Base-by-base conservation (phyloP, 225 moss, liverwort and hornwort species). In the Rhytidiadelphus loreus region DNA sequence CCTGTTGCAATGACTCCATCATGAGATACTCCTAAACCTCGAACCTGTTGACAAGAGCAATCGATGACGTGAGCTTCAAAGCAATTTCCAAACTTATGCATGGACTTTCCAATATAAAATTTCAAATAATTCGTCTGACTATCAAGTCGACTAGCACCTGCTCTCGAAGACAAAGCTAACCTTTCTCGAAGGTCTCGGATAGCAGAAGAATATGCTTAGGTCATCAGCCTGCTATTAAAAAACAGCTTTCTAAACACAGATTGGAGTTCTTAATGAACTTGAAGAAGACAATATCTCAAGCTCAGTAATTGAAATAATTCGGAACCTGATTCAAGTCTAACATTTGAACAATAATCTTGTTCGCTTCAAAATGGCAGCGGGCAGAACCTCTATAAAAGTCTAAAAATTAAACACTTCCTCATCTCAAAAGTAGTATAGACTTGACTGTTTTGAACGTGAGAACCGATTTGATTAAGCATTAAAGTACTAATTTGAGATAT, bases 1-100 rank as follows among this genome's bases (percentile, higher is more conserved):
- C 94, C 99, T 29, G 99, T 99, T 85, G 97, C 99, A 76, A 99
- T 96, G 43, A 86, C 91, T 87, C 93, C 95, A 80, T 96, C 93
- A 48, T 89, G 93, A 55, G 94, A 96, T 50, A 97, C 90, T 76
- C 95, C 90, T 82, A 99, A 46, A 53, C 99, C 99, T 70, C 99
- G 96, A 41, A 99, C 98, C 98, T 98, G 91, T 71, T 77, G 62
- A 89, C 39, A 86, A 81, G 86, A 89, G 53, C 63, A 83, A 83
- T 80, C 74, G 24, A 83, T n/a, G 58, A 61, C 46, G 73, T 90
- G 85, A 92, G 50, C 70, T 89, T 32, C 83, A 86, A 83, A 64
- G 78, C 33, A n/a, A 65, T 83, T 59, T 61, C 12, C 59, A 59
- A 68, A 55, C 60, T 66, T 25, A 68, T 44, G 14, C 82, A 85